Base-by-base conservation (phyloP, 257 asterid genomes). In the Lycium ferocissimum region DNA sequence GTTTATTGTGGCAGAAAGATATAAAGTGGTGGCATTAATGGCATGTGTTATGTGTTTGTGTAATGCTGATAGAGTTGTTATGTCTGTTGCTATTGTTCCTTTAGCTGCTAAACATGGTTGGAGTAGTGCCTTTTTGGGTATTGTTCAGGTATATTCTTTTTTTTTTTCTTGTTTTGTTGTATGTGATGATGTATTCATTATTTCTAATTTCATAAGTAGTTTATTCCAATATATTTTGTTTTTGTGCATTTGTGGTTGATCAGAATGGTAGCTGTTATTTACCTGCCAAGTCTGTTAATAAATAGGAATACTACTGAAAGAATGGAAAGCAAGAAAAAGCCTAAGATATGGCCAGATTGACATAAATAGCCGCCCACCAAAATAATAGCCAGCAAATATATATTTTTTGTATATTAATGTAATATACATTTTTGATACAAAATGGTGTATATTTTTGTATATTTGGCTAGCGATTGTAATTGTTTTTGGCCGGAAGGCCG, bases 61-160 rank as follows among this genome's bases (percentile, higher is more conserved):
- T 62, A 95, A 94, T 91, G 99, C 97, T 4, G 99, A 96, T 85
- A 91, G 99, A 83, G 98, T 96, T 40, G 99, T 95, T 17, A 96
- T 96, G 99, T 95, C 98, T 4, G 99, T 96, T n/a, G 99, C 98
- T 81, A 56, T 96, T 53, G 99, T 96, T 63, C 98, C 99, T 61
- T 92, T 96, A 51, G 98, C 99, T 81, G 95, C 94, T 69, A 94
- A 95, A 79, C 75, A 90, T 84, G 98, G 98, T 2, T 96, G 99
- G 99, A 90, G 88, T 59, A 94, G 86, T 85, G 89, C 98, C 26
- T 94, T 96, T 90, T 86, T 94, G 90, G 98, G 99, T 86, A 92
- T 96, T 83, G 98, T 96, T 45, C 99, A 94, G 98, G 99, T 96
- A 82, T 40, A 40, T n/a, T 59, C 26, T 8, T 15, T 72, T 12